phyloP scores from a whole-genome alignment of 2,329 filamentous ascomycete species.

The Chaetomium sp. region DNA sequence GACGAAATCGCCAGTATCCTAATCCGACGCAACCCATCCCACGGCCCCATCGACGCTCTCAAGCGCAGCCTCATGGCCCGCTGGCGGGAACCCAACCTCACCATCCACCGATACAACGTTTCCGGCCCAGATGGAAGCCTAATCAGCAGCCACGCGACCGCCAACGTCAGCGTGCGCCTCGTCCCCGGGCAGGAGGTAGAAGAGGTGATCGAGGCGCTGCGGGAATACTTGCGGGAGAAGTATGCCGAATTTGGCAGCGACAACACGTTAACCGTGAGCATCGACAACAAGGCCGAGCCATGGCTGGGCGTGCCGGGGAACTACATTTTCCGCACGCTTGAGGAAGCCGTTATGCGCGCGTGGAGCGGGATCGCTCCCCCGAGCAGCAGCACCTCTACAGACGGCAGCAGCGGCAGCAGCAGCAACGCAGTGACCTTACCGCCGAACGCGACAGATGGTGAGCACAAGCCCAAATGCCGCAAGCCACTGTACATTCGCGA shows the following conservation, averaged over 20 bases:
- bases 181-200: constrained; percentile 89
- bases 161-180: constrained; percentile 81
- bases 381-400: neutral
- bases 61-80: constrained; percentile 83
- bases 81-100: constrained; percentile 92
- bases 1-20: constrained; percentile 76
- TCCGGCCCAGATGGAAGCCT: constrained; percentile 88
- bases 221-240: constrained; percentile 59
- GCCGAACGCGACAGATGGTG: constrained; percentile 20
- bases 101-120: constrained; percentile 86
- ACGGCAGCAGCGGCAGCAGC: neutral
- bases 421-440: constrained; percentile 13
- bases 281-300: constrained; percentile 90
- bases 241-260: constrained; percentile 72
- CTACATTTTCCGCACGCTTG: constrained; percentile 82
- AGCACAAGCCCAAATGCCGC: constrained; percentile 32
- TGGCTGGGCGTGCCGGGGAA: constrained; percentile 93
- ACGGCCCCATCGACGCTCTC: constrained; percentile 57
- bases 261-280: constrained; percentile 72
- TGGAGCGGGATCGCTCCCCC: constrained; percentile 50
- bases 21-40: constrained; percentile 60
- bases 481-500: constrained; percentile 91
- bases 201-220: constrained; percentile 63
- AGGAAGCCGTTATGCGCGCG: constrained; percentile 74
- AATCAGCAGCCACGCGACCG: constrained; percentile 83